These are phyloP conservation scores for Diaporthe sp. DNA, from an alignment of 2,329 filamentous ascomycete species.

Conservation along the genomic window DNA sequence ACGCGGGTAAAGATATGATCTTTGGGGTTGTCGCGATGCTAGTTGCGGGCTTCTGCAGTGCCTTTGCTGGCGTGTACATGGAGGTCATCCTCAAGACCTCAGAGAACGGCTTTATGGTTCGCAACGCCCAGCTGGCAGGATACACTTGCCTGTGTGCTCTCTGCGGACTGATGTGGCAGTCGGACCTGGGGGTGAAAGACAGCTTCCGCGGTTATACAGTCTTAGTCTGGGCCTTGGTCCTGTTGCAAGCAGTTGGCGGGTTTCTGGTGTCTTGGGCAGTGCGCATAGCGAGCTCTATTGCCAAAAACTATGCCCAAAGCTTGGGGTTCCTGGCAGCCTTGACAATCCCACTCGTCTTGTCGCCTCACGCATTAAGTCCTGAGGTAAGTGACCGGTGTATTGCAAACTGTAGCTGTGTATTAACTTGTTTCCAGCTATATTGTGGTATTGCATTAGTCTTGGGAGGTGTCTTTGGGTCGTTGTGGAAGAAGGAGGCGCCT, in stretches of 20 bases:
- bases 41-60: background rate
- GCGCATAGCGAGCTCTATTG: constrained; percentile 18
- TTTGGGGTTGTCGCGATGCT: background rate
- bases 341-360: constrained; percentile 4
- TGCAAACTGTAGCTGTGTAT: background rate
- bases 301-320: constrained; percentile 17
- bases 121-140: constrained; percentile 15
- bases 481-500: background rate
- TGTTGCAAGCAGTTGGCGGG: background rate
- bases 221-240: background rate
- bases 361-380: background rate
- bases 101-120: background rate
- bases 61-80: background rate
- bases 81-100: background rate
- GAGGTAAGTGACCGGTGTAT: background rate
- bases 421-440: background rate
- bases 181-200: background rate
- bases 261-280: constrained; percentile 12
- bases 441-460: background rate
- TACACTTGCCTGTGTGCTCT: background rate
- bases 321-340: constrained; percentile 13
- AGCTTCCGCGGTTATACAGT: background rate
- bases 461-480: constrained; percentile 1
- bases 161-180: constrained; percentile 14
- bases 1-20: background rate